Evolutionary conservation across 371 early-diverging fungal species (phyloP).

Genomic region (Mortierella polycephala): DNA sequence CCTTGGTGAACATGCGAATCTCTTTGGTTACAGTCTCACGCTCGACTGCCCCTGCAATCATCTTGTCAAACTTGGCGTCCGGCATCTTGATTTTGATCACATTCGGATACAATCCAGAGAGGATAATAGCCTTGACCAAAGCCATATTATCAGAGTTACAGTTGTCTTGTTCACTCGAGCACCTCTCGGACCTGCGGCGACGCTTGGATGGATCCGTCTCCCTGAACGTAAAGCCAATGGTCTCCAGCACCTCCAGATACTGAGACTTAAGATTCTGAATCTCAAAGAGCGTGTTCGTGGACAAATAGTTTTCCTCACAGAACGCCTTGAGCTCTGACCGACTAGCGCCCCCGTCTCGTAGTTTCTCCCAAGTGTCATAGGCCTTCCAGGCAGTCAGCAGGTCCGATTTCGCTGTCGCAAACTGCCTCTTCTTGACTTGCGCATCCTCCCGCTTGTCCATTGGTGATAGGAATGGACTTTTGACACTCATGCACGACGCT

Average conservation of each 20-base stretch:
- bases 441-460: constrained; percentile 76
- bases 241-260: constrained; percentile 64
- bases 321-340: constrained; percentile 59
- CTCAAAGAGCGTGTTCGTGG: constrained; percentile 63
- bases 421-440: constrained; percentile 61
- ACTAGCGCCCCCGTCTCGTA: constrained; percentile 50
- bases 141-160: constrained; percentile 61
- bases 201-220: constrained; percentile 21
- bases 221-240: constrained; percentile 70
- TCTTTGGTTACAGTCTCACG: constrained; percentile 78
- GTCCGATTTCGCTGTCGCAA: constrained; percentile 72
- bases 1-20: constrained; percentile 75
- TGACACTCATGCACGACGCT: constrained; percentile 81
- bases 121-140: constrained; percentile 68
- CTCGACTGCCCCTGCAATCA: constrained; percentile 77
- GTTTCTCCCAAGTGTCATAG: constrained; percentile 69
- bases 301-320: constrained; percentile 71
- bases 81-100: constrained; percentile 78
- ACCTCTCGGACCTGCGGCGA: constrained; percentile 38
- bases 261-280: constrained; percentile 66
- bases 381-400: constrained; percentile 76
- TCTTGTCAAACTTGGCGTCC: constrained; percentile 77
- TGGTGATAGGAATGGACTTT: constrained; percentile 75
- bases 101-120: constrained; percentile 76
- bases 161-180: constrained; percentile 54